These are phyloP conservation scores for Pythium guiyangense DNA, from an alignment of 352 stramenopile species.

Conservation along the genomic window DNA sequence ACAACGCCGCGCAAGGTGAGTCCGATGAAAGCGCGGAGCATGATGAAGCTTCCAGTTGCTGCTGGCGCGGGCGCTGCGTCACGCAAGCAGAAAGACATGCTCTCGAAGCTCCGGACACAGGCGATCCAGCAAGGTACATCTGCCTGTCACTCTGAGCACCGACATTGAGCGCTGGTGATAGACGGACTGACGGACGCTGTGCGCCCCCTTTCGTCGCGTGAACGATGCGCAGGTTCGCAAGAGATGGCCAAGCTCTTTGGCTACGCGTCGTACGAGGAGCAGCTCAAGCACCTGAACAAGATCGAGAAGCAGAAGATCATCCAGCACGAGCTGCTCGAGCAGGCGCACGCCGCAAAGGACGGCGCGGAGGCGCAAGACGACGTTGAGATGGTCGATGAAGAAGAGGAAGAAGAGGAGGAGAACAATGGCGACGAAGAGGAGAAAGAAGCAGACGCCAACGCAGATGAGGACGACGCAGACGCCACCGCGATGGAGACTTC, in stretches of 20 bases:
- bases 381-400: slow-evolving; percentile 6
- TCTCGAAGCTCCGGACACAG: slow-evolving; percentile 44
- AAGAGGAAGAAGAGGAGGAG: slow-evolving; percentile 16
- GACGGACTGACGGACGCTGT: neutral
- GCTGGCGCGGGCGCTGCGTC: slow-evolving; percentile 18
- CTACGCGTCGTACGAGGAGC: slow-evolving; percentile 66
- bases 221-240: slow-evolving; percentile 24
- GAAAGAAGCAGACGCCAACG: slow-evolving; percentile 11
- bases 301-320: slow-evolving; percentile 61
- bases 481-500: too few relatives aligned
- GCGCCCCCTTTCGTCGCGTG: neutral
- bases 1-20: slow-evolving; percentile 17
- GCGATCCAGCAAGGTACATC: slow-evolving; percentile 50
- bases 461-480: slow-evolving; percentile 14
- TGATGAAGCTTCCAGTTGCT: slow-evolving; percentile 52
- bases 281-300: slow-evolving; percentile 60
- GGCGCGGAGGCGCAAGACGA: slow-evolving; percentile 5
- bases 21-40: slow-evolving; percentile 30
- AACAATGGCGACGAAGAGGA: slow-evolving; percentile 13
- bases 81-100: slow-evolving; percentile 59
- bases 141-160: neutral
- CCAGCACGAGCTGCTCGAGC: slow-evolving; percentile 36
- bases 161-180: too few relatives aligned
- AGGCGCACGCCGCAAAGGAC: slow-evolving; percentile 13
- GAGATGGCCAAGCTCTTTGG: slow-evolving; percentile 76